Conservation (phyloP, 2,329 filamentous ascomycete genomes). For the Nothophaeocryptopus gaeumannii region DNA sequence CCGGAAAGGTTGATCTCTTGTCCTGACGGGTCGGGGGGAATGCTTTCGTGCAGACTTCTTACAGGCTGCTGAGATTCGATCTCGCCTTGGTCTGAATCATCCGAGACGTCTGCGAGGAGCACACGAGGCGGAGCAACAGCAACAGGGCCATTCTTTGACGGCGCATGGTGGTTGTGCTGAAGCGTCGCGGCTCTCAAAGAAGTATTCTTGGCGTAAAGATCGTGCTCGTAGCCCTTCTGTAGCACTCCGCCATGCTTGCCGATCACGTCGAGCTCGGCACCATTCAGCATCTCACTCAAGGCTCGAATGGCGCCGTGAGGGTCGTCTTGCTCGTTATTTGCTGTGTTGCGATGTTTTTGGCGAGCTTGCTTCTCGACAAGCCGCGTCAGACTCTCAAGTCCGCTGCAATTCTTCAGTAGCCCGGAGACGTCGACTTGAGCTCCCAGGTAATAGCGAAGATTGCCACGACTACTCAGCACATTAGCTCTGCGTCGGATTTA, state of each 20-base stretch:
- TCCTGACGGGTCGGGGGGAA: background rate
- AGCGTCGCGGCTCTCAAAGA: conserved; percentile 21
- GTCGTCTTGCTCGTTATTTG: background rate
- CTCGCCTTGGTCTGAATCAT: conserved; percentile 10
- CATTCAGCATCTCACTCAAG: conserved; percentile 16
- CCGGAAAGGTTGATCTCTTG: conserved; percentile 7
- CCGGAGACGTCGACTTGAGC: conserved; percentile 70
- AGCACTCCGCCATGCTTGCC: conserved; percentile 10
- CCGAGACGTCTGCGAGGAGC: conserved; percentile 10
- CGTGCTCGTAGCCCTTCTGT: conserved; percentile 9
- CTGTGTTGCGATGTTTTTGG: conserved; percentile 17
- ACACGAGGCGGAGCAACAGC: conserved; percentile 1
- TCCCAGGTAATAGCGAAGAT: conserved; percentile 66
- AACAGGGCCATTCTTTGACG: background rate
- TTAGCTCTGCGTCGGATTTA: conserved; percentile 28
- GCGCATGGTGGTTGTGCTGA: background rate
- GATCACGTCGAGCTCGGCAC: conserved; percentile 11
- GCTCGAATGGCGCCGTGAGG: conserved; percentile 3
- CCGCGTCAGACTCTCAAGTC: conserved; percentile 56
- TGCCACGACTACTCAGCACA: conserved; percentile 53
- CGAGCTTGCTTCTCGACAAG: conserved; percentile 8
- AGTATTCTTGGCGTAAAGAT: conserved; percentile 2
- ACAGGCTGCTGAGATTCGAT: background rate
- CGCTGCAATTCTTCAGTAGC: conserved; percentile 62
- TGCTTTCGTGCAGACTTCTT: background rate